These are phyloP conservation scores for Ustilago shanxiensis DNA, from an alignment of 1,284 basidiomycete species.

Conservation along the genomic window DNA sequence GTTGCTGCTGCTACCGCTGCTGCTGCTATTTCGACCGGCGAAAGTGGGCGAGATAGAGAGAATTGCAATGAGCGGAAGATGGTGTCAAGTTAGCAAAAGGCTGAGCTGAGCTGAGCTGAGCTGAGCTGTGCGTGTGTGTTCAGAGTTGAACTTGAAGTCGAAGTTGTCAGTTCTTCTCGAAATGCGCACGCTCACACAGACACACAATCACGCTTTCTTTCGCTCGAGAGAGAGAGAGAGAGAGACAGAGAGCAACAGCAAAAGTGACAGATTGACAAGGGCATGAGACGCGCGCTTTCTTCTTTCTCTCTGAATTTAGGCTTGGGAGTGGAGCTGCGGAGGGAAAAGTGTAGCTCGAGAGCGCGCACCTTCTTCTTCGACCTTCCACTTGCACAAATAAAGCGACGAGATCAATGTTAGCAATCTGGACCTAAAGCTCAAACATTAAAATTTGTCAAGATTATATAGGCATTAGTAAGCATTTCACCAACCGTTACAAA, in stretches of 20 bases:
- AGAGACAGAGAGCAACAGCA: not conserved
- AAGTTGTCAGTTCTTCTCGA: conserved; percentile 22
- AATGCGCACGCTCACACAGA: conserved; percentile 4
- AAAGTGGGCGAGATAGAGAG: too few species aligned
- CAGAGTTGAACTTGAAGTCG: not conserved
- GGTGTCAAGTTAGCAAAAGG: not conserved
- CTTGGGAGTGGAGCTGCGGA: too few species aligned
- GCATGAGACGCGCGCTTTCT: conserved; percentile 13
- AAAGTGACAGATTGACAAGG: conserved; percentile 23
- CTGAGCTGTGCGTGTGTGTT: conserved; percentile 16
- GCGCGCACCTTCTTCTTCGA: conserved; percentile 40
- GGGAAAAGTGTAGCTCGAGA: conserved; percentile 23
- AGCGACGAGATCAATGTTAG: too few species aligned
- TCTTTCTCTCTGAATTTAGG: too few species aligned
- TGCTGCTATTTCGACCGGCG: too few species aligned
- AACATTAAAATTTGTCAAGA: too few species aligned
- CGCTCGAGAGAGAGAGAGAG: conserved; percentile 13
- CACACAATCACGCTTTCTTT: conserved; percentile 22
- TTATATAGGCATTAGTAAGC: not conserved
- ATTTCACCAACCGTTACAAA: not conserved
- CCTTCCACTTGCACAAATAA: conserved; percentile 26
- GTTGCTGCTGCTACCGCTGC: too few species aligned
- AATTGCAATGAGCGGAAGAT: not conserved
- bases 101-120: not conserved
- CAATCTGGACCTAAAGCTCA: too few species aligned